phyloP scores from a whole-genome alignment of 2,329 filamentous ascomycete genomes.

The Microthyrium microscopicum region DNA sequence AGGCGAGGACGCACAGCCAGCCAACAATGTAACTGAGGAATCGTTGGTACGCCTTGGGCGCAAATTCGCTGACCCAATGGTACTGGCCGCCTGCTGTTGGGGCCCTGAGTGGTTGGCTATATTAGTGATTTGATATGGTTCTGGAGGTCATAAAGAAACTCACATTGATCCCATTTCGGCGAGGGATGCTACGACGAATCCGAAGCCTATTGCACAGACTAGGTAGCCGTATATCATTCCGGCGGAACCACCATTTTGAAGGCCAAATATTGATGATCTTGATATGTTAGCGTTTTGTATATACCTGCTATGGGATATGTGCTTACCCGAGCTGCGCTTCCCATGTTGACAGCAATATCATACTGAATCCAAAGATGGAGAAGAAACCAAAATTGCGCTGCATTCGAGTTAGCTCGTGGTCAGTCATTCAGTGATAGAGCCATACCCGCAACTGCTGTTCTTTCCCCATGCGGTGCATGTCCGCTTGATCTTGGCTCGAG shows the following conservation, averaged over 20 bases:
- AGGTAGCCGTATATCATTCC: slow-evolving; percentile 8
- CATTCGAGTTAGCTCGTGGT: neutral
- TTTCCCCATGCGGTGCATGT: slow-evolving; percentile 10
- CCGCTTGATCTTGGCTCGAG: slow-evolving; percentile 4
- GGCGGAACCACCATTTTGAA: slow-evolving; percentile 8
- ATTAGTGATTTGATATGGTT: neutral
- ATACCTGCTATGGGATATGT: neutral
- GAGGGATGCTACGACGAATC: slow-evolving; percentile 7
- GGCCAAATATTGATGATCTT: slow-evolving; percentile 5
- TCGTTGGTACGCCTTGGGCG: slow-evolving; percentile 7
- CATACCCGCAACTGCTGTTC: slow-evolving; percentile 8
- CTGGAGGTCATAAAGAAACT: neutral
- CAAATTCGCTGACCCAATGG: slow-evolving; percentile 16
- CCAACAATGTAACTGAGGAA: slow-evolving; percentile 11
- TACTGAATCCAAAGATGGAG: slow-evolving; percentile 9
- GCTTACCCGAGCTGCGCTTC: slow-evolving; percentile 7
- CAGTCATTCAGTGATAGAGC: neutral
- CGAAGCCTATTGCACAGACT: slow-evolving; percentile 5
- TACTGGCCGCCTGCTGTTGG: slow-evolving; percentile 18
- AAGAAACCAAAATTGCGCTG: slow-evolving; percentile 10
- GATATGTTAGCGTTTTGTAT: no score
- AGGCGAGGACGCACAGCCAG: slow-evolving; percentile 10
- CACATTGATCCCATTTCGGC: slow-evolving; percentile 11
- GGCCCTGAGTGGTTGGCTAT: no score
- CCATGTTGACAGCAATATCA: slow-evolving; percentile 9